Conservation (phyloP, 2,329 filamentous ascomycete genomes). For the Lojkania enalia region DNA sequence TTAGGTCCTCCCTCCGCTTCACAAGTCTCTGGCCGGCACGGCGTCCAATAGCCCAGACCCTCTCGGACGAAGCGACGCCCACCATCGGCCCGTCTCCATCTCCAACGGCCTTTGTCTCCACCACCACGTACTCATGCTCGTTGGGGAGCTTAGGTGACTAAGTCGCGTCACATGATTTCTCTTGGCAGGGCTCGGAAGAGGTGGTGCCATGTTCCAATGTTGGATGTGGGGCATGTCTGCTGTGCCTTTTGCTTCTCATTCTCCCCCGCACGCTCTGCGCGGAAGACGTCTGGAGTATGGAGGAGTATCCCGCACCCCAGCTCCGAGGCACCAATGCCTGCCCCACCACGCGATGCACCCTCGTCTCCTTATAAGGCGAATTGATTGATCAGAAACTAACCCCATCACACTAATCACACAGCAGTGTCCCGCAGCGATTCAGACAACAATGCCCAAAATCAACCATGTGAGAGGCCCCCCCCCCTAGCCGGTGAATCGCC, state of each 20-base stretch:
- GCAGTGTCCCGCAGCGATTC: background rate
- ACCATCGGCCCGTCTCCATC: too few relatives aligned
- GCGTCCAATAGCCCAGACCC: too few relatives aligned
- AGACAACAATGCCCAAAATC: conserved; percentile 32
- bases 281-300: background rate
- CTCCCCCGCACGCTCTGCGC: conserved; percentile 4
- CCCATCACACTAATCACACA: background rate
- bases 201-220: too few relatives aligned
- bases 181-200: background rate
- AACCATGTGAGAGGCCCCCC: conserved; percentile 27
- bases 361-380: conserved; percentile 1
- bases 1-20: too few relatives aligned
- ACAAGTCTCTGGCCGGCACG: too few relatives aligned
- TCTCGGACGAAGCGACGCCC: too few relatives aligned
- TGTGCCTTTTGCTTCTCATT: background rate
- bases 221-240: conserved; percentile 7
- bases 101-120: background rate
- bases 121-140: too few relatives aligned
- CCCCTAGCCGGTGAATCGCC: background rate
- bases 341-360: conserved; percentile 2
- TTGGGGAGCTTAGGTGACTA: too few relatives aligned
- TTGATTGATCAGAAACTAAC: conserved; percentile 3
- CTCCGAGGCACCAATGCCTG: background rate
- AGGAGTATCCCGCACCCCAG: background rate
- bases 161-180: background rate